Conservation (phyloP, 2,329 filamentous ascomycete species). For the Ophiostoma pallidulum region DNA sequence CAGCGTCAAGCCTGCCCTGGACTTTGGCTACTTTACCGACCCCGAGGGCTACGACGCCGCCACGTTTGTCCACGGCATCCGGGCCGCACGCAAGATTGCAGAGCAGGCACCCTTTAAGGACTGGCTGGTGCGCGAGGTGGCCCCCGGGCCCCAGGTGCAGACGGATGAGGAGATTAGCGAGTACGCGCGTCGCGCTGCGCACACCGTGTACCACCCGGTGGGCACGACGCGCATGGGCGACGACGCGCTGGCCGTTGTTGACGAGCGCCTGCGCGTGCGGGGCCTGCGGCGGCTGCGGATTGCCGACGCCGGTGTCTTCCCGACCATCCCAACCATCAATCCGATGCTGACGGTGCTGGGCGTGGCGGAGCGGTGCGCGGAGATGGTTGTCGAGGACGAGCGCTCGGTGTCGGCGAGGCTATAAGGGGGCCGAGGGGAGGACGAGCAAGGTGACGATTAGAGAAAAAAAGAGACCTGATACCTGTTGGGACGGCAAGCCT, state of each 20-base stretch:
- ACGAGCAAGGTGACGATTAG: too few relatives aligned
- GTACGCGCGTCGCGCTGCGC: constrained; percentile 15
- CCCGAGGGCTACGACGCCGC: constrained; percentile 38
- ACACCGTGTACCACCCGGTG: constrained; percentile 18
- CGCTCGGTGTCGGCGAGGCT: constrained; percentile 25
- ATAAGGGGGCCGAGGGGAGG: background rate
- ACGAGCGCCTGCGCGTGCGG: constrained; percentile 17
- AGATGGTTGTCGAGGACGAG: constrained; percentile 68
- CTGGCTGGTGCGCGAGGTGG: constrained; percentile 17
- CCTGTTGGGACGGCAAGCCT: too few relatives aligned
- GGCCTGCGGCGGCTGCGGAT: constrained; percentile 28
- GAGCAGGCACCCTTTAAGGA: constrained; percentile 15
- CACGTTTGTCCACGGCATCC: constrained; percentile 17
- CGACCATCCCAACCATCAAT: constrained; percentile 18
- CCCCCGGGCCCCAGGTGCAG: constrained; percentile 63
- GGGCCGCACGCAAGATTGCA: constrained; percentile 14
- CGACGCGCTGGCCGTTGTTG: constrained; percentile 16
- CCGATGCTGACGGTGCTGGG: constrained; percentile 71
- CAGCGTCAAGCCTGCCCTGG: constrained; percentile 19
- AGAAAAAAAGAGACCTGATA: too few relatives aligned
- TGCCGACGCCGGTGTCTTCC: constrained; percentile 19
- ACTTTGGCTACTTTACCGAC: constrained; percentile 20
- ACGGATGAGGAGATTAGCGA: constrained; percentile 28
- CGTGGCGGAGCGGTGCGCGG: constrained; percentile 74
- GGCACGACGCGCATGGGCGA: constrained; percentile 19